These are phyloP conservation scores for Saccharomyces hybrid DNA, from an alignment of 1,139 yeast genomes.

Conservation along the genomic window DNA sequence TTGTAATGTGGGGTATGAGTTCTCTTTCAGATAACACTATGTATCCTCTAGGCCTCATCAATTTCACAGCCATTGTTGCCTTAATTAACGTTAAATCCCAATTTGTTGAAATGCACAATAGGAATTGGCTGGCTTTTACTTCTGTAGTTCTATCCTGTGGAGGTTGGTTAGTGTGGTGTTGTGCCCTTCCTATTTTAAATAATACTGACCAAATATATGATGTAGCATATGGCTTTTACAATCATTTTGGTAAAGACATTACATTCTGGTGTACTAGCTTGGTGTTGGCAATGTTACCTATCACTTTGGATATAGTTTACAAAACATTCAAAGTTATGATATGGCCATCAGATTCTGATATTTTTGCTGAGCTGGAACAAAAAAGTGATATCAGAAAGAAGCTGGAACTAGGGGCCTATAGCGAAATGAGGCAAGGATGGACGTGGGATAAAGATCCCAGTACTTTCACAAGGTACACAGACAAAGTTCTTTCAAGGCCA, in stretches of 20 bases:
- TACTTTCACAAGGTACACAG: constrained; percentile 23
- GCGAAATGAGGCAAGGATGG: constrained; percentile 80
- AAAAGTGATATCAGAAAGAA: constrained; percentile 57
- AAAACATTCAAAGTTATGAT: constrained; percentile 51
- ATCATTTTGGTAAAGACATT: constrained; percentile 67
- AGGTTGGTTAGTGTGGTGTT: constrained; percentile 87
- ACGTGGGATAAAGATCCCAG: constrained; percentile 41
- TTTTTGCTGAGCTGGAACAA: constrained; percentile 70
- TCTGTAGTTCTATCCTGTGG: constrained; percentile 68
- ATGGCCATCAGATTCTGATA: constrained; percentile 67
- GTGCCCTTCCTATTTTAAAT: constrained; percentile 64
- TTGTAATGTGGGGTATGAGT: constrained; percentile 60
- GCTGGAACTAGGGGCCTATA: constrained; percentile 65
- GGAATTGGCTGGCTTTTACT: constrained; percentile 64
- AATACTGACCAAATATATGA: constrained; percentile 57
- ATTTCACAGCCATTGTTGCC: constrained; percentile 63
- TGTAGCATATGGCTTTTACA: constrained; percentile 59
- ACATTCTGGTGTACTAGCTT: constrained; percentile 82
- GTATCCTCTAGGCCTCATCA: constrained; percentile 72
- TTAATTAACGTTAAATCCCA: constrained; percentile 74
- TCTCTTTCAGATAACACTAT: constrained; percentile 66
- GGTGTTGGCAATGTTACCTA: constrained; percentile 47
- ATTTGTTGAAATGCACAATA: constrained; percentile 74
- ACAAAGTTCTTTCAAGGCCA: constrained; percentile 16
- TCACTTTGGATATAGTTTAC: constrained; percentile 57